Base-by-base conservation (phyloP, 2,329 filamentous ascomycete species). In the Colletotrichum sansevieriae region DNA sequence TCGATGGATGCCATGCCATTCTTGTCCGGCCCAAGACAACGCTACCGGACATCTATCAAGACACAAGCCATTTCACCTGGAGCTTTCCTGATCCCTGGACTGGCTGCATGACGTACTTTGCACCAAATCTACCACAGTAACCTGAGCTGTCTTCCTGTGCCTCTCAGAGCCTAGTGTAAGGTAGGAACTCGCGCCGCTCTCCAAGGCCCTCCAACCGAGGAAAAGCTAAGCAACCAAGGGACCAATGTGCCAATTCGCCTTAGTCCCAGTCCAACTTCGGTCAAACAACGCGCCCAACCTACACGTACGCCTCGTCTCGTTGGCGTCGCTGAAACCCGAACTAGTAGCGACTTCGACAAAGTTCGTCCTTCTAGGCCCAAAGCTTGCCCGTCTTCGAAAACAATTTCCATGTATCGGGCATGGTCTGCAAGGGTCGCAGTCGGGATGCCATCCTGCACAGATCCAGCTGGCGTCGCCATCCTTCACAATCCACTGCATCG, bases 311-410 rank as follows among this genome's bases (percentile, higher is more conserved):
- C 65, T 47, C 44, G 51, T 59, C 63, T 18, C 47, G 39, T 37
- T 57, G 54, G 54, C 41, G 54, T 47, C 61, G 55, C 65, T 60
- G 61, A 37, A 60, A 65, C 61, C 54, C 41, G 33, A 47, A 47
- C 62, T 65, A 65, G 62, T 20, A 55, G 55, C 33, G 11, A 52
- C 61, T 60, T 65, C 44, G 44, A 46, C 25, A 54, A 43, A 44
- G 44, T 52, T 64, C 37, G 33, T 56, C 37, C 54, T 39, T 51
- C 39, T 41, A 5, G 35, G 9, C 15, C 22, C 29, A 20, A 47
- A 55, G 43, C 55, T 65, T 52, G 65, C 37, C 54, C 43, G 29
- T 47, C 54, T 68, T 65, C 39, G 43, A 41, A 35, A 12, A n/a
- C 43, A 43, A 46, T 33, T 25, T 51, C 51, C 46, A 11, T 37